Conservation (phyloP, 768 basidiomycete species). For the Panaeolus papilionaceus region DNA sequence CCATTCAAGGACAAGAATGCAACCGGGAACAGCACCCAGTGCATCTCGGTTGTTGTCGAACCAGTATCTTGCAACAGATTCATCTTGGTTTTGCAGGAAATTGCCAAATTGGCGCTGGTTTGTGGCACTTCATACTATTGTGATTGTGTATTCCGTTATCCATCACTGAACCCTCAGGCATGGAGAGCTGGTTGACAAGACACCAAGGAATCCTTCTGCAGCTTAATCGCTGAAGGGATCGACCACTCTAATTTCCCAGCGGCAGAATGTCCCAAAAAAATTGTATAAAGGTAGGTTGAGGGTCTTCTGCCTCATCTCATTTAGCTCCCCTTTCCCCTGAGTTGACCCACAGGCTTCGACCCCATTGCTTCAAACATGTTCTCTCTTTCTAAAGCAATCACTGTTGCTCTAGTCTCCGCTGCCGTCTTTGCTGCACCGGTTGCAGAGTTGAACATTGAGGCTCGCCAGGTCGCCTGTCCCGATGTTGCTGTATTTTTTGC, state of each 20-base stretch:
- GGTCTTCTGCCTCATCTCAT: background rate
- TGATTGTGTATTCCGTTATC: background rate
- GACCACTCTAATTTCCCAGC: background rate
- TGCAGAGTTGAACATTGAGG: background rate
- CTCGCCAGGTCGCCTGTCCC: constrained; percentile 1
- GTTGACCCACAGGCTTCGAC: background rate
- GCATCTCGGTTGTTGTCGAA: background rate
- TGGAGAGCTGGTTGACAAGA: background rate
- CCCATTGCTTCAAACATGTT: background rate
- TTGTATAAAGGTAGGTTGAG: background rate
- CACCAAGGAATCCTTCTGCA: background rate
- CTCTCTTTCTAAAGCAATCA: background rate
- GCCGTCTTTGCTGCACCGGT: background rate
- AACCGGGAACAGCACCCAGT: background rate
- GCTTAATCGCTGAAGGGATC: background rate
- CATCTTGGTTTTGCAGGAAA: background rate
- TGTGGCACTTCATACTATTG: background rate
- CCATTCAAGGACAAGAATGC: background rate
- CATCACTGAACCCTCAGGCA: background rate
- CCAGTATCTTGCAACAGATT: background rate
- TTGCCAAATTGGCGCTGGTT: background rate
- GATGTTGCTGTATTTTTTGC: constrained; percentile 22
- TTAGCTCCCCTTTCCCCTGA: background rate
- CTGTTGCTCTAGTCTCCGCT: background rate
- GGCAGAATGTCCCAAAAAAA: background rate